Evolutionary conservation across 1,139 yeast genomes (phyloP).

Genomic region (Geotrichum bryndzae): DNA sequence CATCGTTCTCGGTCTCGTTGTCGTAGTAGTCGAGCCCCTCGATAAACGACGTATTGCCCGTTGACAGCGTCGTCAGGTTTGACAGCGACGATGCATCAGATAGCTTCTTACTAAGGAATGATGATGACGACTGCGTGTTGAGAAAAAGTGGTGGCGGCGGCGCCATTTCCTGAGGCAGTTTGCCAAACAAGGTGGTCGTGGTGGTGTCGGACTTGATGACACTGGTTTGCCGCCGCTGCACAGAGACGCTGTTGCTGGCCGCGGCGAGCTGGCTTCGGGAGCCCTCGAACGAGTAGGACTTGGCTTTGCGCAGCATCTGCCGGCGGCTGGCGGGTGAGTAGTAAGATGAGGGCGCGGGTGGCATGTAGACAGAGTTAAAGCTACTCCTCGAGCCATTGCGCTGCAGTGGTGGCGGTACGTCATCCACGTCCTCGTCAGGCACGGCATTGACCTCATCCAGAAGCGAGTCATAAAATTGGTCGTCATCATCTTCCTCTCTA

Average conservation of each 20-base stretch:
- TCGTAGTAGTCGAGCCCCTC: background rate
- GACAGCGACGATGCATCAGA: background rate
- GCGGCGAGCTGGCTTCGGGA: background rate
- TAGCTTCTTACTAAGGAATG: background rate
- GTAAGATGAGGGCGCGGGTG: background rate
- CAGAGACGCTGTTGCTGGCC: background rate
- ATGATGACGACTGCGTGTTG: background rate
- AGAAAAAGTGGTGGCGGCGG: background rate
- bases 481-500: slow-evolving; percentile 6
- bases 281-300: slow-evolving; percentile 16
- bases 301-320: slow-evolving; percentile 15
- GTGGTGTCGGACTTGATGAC: slow-evolving; percentile 4
- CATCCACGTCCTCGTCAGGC: background rate
- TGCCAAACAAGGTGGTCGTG: background rate
- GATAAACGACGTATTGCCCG: background rate
- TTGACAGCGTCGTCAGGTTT: background rate
- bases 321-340: background rate
- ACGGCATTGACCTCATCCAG: slow-evolving; percentile 19
- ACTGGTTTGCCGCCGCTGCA: slow-evolving; percentile 10
- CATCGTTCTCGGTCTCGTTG: background rate
- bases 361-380: background rate
- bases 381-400: background rate
- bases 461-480: slow-evolving; percentile 14
- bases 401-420: background rate
- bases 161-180: background rate